Percentiles rank a stretch among this genome's conserved stretches.
Conservation (phyloP, 2,329 filamentous ascomycete genomes). For the Penicillium sp. region DNA sequence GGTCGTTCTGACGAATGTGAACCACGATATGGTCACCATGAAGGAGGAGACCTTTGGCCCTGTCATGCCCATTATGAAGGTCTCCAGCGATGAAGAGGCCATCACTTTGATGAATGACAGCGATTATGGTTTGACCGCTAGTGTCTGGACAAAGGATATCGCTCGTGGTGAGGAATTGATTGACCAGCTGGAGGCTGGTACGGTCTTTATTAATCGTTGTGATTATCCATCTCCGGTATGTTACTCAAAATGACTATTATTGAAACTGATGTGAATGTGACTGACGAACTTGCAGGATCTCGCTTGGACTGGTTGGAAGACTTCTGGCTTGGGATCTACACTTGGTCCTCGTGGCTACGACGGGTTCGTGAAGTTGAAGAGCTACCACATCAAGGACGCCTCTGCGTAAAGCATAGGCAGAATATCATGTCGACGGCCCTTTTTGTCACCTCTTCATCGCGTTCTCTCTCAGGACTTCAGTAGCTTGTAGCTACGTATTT, state of each 20-base stretch:
- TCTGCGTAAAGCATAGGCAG: background rate
- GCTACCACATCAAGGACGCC: constrained; percentile 71
- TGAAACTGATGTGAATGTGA: too few relatives aligned
- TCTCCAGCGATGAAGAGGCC: constrained; percentile 77
- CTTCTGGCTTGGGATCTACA: constrained; percentile 85
- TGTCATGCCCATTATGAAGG: constrained; percentile 84
- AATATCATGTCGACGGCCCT: background rate
- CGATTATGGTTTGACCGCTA: constrained; percentile 86
- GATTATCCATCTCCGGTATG: constrained; percentile 87
- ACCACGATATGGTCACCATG: constrained; percentile 84
- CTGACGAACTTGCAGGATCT: constrained; percentile 63
- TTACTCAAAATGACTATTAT: constrained; percentile 23
- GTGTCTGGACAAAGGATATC: constrained; percentile 90
- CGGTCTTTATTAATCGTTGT: constrained; percentile 89
- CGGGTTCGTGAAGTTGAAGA: constrained; percentile 92
- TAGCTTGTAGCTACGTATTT: too few relatives aligned
- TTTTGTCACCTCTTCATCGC: background rate
- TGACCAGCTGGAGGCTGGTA: constrained; percentile 82
- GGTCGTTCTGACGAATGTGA: constrained; percentile 74
- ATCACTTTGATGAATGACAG: constrained; percentile 86
- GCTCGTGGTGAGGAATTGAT: constrained; percentile 72
- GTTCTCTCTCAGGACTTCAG: background rate
- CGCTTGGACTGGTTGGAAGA: constrained; percentile 93
- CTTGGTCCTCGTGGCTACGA: constrained; percentile 86
- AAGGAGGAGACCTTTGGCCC: constrained; percentile 92